Percentiles rank a stretch among this genome's conserved stretches.
phyloP scores from a whole-genome alignment of 2,329 filamentous ascomycete genomes.

The Colletotrichum spinosum region DNA sequence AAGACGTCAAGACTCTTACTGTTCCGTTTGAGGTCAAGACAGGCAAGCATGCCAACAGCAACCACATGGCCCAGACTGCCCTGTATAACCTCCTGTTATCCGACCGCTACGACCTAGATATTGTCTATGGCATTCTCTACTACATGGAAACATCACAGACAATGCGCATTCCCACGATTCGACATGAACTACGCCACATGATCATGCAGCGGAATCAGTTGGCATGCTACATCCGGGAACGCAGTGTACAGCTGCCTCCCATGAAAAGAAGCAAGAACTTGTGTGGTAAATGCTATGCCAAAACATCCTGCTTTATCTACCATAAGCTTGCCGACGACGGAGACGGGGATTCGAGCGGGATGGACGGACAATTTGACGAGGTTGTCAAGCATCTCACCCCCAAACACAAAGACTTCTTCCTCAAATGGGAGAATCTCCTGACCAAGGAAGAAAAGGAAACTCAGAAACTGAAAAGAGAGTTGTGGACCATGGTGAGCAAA shows the following conservation, averaged over 20 bases:
- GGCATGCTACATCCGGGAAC: slow-evolving; percentile 85
- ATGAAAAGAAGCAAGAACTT: slow-evolving; percentile 87
- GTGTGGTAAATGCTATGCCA: slow-evolving; percentile 91
- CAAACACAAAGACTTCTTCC: slow-evolving; percentile 83
- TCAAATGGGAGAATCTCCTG: slow-evolving; percentile 92
- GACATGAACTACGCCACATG: slow-evolving; percentile 93
- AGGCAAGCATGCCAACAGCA: slow-evolving; percentile 83
- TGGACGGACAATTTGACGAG: slow-evolving; percentile 85
- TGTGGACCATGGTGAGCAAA: slow-evolving; percentile 94
- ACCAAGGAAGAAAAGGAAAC: slow-evolving; percentile 95
- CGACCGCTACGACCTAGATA: slow-evolving; percentile 93
- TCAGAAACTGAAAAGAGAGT: slow-evolving; percentile 86
- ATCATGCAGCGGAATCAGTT: slow-evolving; percentile 94
- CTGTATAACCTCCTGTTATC: slow-evolving; percentile 93
- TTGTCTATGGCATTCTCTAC: slow-evolving; percentile 91
- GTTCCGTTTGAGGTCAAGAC: slow-evolving; percentile 98
- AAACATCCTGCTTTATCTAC: slow-evolving; percentile 91
- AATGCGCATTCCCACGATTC: slow-evolving; percentile 84
- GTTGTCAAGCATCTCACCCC: slow-evolving; percentile 82
- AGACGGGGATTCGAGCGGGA: slow-evolving; percentile 81
- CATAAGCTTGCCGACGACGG: slow-evolving; percentile 91
- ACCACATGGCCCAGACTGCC: slow-evolving; percentile 92
- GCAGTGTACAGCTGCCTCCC: slow-evolving; percentile 81
- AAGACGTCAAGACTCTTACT: slow-evolving; percentile 76
- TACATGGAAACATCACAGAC: slow-evolving; percentile 94